Base-by-base conservation (phyloP, 805 yeast genomes). In the Teunomyces aglyptinius region DNA sequence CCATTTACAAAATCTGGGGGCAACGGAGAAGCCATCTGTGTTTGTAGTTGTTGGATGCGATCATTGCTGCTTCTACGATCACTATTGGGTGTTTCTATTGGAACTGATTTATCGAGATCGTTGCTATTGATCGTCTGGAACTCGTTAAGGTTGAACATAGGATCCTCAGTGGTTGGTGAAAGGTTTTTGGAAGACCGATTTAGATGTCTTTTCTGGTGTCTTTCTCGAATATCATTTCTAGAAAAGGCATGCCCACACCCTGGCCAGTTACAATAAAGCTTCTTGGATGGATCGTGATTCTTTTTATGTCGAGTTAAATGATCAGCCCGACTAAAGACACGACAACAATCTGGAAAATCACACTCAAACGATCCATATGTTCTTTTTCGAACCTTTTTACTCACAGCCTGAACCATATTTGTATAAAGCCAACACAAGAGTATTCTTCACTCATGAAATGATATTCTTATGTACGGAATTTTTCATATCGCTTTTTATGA, bases 381-480 rank as follows among this genome's bases (percentile, higher is more conserved):
- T 33, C 65, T 50, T 40, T 52, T 56, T 13, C 64, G 43, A 35
- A 54, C 58, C 46, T 44, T 46, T 12, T 33, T 40, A 8, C 27
- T 22, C 11, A 20, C 24, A 18, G n/a, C 12, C 15, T 36, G 27
- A 22, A 36, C 15, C 39, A 36, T 36, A 3, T 16, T 10, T 11
- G 5, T 7, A 5, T 3, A 16, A 33, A 16, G 4, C 12, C n/a
- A 8, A 7, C 5, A 5, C 8, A 33, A 10, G 36, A 33, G 8
- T 7, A 33, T 24, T 24, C 26, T 24, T 8, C 26, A 7, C 26
- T 24, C 26, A 6, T 24, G 11, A 24, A 24, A 7, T 24, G 26
- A 11, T 24, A 24, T 24, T 24, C 26, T 6, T 20, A 20, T 24
- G 26, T 8, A 6, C 26, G 26, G 10, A 24, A 24, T 24, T 24